phyloP scores from a whole-genome alignment of 2,329 filamentous ascomycete genomes.

The Paradendryphiella salina region DNA sequence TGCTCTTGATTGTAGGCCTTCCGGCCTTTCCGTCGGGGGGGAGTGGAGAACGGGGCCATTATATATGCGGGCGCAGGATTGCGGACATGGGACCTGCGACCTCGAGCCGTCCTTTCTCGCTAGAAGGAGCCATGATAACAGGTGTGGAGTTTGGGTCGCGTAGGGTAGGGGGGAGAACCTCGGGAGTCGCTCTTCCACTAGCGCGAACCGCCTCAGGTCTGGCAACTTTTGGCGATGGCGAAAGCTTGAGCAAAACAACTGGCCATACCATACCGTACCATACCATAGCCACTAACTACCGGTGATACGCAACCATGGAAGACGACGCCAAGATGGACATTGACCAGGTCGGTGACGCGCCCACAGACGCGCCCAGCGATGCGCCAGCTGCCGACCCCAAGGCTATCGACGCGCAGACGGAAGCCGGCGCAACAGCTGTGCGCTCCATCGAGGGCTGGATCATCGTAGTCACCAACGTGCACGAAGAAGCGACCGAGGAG shows the following conservation, averaged over 20 bases:
- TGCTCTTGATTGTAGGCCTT: constrained; percentile 1
- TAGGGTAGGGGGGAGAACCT: too few relatives aligned
- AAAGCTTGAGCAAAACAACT: constrained; percentile 1
- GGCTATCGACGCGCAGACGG: constrained; percentile 70
- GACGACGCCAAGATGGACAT: constrained; percentile 54
- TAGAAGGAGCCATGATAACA: background rate
- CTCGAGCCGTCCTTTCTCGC: background rate
- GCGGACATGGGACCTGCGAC: background rate
- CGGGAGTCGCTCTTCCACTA: constrained; percentile 7
- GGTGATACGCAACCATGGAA: constrained; percentile 44
- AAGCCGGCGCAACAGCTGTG: constrained; percentile 74
- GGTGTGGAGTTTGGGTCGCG: background rate
- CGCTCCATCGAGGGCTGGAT: constrained; percentile 91
- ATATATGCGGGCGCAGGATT: background rate
- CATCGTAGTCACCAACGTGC: constrained; percentile 81
- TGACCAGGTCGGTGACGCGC: constrained; percentile 29
- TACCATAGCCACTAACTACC: constrained; percentile 2
- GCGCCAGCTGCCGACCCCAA: constrained; percentile 50
- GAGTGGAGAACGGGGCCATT: constrained; percentile 4
- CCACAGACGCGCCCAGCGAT: constrained; percentile 38
- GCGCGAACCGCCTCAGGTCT: constrained; percentile 8
- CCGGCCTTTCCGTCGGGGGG: background rate
- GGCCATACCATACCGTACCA: too few relatives aligned
- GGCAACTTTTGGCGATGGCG: constrained; percentile 17
- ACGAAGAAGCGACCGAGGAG: constrained; percentile 85